These are phyloP conservation scores for Cicer yamashitae DNA, from an alignment of 306 rosid genomes.

Conservation along the genomic window DNA sequence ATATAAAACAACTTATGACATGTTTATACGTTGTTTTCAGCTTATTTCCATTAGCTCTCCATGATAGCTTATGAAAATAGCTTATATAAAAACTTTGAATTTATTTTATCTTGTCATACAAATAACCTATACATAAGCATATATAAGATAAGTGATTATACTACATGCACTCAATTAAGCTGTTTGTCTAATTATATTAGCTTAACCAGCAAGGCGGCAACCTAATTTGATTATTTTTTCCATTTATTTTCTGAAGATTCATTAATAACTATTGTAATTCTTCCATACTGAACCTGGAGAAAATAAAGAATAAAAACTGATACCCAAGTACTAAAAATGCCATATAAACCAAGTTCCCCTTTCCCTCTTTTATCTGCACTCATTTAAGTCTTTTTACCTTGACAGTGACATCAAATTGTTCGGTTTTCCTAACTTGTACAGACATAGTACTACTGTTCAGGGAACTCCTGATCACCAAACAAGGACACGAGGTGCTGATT, in stretches of 20 bases:
- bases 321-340: neutral
- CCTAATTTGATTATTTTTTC: neutral
- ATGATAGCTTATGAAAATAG: too few species aligned
- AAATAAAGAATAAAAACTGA: neutral
- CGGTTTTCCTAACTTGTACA: conserved; percentile 9
- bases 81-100: too few species aligned
- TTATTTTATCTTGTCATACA: too few species aligned
- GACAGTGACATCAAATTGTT: neutral
- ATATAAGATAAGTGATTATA: too few species aligned
- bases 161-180: too few species aligned
- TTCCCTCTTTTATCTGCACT: neutral
- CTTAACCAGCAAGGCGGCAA: neutral
- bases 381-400: neutral
- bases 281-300: neutral
- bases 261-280: neutral
- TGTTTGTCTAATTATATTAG: neutral
- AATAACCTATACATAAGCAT: too few species aligned
- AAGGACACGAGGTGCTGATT: neutral
- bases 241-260: conserved; percentile 10
- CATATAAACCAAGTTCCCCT: neutral
- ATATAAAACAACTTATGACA: too few species aligned
- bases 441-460: neutral
- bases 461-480: conserved; percentile 20
- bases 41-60: too few species aligned
- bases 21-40: too few species aligned